Conservation (phyloP, 2,329 filamentous ascomycete species). For the Cercospora sp. region DNA sequence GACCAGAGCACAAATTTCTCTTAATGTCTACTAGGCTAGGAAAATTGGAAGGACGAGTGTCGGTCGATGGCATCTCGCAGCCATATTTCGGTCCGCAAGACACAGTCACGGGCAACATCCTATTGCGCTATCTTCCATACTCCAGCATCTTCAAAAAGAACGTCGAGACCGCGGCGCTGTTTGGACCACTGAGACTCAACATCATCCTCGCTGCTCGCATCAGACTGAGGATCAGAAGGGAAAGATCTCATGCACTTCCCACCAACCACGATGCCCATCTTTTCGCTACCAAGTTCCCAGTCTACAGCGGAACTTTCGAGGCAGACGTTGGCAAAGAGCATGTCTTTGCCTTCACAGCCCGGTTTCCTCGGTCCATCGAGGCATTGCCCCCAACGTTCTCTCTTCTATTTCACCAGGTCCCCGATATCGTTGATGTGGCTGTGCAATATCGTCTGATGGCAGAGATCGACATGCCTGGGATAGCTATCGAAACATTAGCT, state of each 20-base stretch:
- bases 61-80: slow-evolving; percentile 11
- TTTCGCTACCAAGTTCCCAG: slow-evolving; percentile 13
- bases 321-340: slow-evolving; percentile 19
- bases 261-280: slow-evolving; percentile 20
- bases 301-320: slow-evolving; percentile 24
- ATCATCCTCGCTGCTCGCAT: slow-evolving; percentile 17
- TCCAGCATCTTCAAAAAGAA: slow-evolving; percentile 20
- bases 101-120: slow-evolving; percentile 19
- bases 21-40: slow-evolving; percentile 18
- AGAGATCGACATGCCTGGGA: slow-evolving; percentile 23
- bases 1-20: background rate
- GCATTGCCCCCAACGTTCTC: slow-evolving; percentile 21
- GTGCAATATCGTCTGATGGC: slow-evolving; percentile 20
- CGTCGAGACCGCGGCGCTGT: slow-evolving; percentile 23
- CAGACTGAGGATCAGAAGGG: slow-evolving; percentile 20
- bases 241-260: slow-evolving; percentile 19
- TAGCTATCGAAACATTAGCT: slow-evolving; percentile 21
- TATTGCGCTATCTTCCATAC: slow-evolving; percentile 18
- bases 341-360: slow-evolving; percentile 18
- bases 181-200: slow-evolving; percentile 22
- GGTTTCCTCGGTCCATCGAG: slow-evolving; percentile 15
- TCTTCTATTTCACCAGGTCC: slow-evolving; percentile 21
- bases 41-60: slow-evolving; percentile 15
- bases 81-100: slow-evolving; percentile 23
- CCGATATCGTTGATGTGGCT: slow-evolving; percentile 22